Conservation (phyloP, 164 flowering plant genomes). For the Stephania cephalantha region DNA sequence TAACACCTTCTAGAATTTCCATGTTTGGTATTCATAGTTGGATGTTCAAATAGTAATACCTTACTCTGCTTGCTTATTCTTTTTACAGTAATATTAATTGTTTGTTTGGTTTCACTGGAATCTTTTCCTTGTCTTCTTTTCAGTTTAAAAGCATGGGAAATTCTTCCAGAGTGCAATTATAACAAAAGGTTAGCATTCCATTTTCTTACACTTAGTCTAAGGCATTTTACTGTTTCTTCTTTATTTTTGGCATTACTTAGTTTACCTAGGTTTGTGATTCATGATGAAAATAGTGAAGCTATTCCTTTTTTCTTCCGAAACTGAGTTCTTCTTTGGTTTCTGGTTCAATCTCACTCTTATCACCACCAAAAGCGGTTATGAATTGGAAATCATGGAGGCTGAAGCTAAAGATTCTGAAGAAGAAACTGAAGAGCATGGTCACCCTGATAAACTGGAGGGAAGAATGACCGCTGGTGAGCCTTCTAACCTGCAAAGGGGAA, state of each 20-base stretch:
- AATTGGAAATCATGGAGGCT: slow-evolving; percentile 74
- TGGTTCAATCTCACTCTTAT: background rate
- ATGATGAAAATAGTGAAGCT: background rate
- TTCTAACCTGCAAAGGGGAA: slow-evolving; percentile 20
- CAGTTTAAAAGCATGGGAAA: slow-evolving; percentile 83
- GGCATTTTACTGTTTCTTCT: background rate
- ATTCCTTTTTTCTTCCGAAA: background rate
- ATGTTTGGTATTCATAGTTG: background rate
- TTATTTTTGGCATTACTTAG: background rate
- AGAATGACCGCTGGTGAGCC: slow-evolving; percentile 23
- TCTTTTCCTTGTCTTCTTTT: slow-evolving; percentile 11
- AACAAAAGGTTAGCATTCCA: slow-evolving; percentile 52
- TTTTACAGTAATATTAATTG: background rate
- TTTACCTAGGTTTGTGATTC: background rate
- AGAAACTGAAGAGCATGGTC: slow-evolving; percentile 36
- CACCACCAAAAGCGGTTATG: slow-evolving; percentile 59
- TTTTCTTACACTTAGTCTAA: background rate
- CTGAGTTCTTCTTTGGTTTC: background rate
- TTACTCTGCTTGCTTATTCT: background rate
- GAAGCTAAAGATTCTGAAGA: slow-evolving; percentile 95
- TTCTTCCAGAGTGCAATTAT: slow-evolving; percentile 73
- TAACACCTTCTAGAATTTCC: background rate
- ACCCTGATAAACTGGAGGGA: slow-evolving; percentile 13
- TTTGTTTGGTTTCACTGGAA: background rate
- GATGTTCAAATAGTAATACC: background rate